These are phyloP conservation scores for Solanum appendiculatum DNA, from an alignment of 257 asterid genomes.

Conservation along the genomic window DNA sequence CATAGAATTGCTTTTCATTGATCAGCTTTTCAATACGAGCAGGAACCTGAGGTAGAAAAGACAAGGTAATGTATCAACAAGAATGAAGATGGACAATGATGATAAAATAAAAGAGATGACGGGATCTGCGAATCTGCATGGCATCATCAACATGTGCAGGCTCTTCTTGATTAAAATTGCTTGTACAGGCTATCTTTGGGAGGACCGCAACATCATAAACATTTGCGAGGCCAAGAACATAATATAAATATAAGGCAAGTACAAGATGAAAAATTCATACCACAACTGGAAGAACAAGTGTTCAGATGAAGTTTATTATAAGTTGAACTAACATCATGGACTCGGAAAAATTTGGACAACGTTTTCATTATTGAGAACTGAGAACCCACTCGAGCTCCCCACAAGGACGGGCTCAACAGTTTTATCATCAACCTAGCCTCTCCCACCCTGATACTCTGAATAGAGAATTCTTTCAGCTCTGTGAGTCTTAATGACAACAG, in stretches of 20 bases:
- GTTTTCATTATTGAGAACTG: background rate
- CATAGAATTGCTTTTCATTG: conserved; percentile 88
- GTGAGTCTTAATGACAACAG: background rate
- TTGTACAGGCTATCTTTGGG: background rate
- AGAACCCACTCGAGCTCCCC: background rate
- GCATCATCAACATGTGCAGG: background rate
- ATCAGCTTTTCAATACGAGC: conserved; percentile 90
- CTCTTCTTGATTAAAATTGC: background rate
- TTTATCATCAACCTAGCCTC: background rate
- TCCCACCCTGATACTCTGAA: background rate
- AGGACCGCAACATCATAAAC: background rate
- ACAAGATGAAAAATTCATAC: background rate
- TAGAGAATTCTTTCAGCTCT: background rate
- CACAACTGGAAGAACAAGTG: background rate
- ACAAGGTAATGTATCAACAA: conserved; percentile 8
- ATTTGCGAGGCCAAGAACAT: background rate
- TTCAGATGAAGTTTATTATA: background rate
- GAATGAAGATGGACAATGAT: background rate
- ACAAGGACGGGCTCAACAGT: background rate
- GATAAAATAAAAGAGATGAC: background rate
- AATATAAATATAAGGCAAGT: background rate
- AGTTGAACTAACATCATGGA: background rate
- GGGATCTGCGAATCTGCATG: background rate
- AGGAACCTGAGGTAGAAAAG: conserved; percentile 60
- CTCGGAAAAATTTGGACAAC: background rate